A percentile compares a stretch with the other conserved stretches of the same genome.
Evolutionary conservation across 768 basidiomycete genomes (phyloP).

Genomic region (Amyloporia xantha): DNA sequence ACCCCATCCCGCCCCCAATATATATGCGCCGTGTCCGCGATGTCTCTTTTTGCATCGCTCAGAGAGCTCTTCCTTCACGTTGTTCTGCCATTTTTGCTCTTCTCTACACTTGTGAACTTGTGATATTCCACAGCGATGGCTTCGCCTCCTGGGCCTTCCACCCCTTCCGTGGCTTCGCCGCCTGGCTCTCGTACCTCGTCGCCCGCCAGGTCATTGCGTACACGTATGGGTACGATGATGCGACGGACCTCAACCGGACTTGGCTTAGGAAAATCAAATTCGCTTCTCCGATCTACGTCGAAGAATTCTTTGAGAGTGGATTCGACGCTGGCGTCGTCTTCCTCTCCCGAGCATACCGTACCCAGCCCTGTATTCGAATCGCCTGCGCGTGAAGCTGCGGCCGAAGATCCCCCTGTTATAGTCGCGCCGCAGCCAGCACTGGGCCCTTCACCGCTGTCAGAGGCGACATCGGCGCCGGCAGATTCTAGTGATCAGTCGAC

Average conservation of each 20-base stretch:
- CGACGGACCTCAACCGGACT: constrained; percentile 57
- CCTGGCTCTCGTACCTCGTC: constrained; percentile 16
- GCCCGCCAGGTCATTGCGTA: constrained; percentile 33
- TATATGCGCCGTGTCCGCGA: constrained; percentile 7
- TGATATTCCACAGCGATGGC: constrained; percentile 11
- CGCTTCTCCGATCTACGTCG: constrained; percentile 13
- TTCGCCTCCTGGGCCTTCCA: constrained; percentile 4
- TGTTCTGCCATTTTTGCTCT: neutral
- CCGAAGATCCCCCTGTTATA: constrained; percentile 14
- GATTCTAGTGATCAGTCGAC: neutral
- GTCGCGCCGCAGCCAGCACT: constrained; percentile 6
- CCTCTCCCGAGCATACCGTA: constrained; percentile 19
- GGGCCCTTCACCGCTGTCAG: constrained; percentile 21
- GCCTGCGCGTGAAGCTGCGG: constrained; percentile 49
- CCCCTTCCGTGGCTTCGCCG: constrained; percentile 10
- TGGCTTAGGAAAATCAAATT: constrained; percentile 24
- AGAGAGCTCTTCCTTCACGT: neutral
- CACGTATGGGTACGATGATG: constrained; percentile 53
- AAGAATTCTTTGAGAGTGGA: constrained; percentile 28
- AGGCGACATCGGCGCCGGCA: neutral
- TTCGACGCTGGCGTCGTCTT: constrained; percentile 22
- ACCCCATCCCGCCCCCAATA: constrained; percentile 3
- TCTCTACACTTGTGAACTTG: constrained; percentile 1
- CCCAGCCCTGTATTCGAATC: constrained; percentile 71
- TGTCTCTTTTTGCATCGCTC: neutral